Evolutionary conservation across 176 grass and related monocot species (phyloP).

Genomic region (Carex parvula): DNA sequence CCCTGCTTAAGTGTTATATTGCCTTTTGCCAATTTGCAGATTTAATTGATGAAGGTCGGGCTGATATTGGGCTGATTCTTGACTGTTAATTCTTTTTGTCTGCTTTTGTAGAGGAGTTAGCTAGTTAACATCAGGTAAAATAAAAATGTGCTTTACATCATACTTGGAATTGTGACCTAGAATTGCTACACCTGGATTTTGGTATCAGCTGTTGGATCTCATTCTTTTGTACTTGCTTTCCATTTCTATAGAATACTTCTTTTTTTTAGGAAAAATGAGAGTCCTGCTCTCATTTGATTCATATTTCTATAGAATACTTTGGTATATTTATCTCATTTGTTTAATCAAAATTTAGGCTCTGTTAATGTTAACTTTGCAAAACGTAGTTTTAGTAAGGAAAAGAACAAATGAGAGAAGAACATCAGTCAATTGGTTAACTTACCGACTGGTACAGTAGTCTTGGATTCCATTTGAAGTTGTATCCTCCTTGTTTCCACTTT

Average conservation of each 20-base stretch:
- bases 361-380: not conserved
- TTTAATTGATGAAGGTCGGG: constrained; percentile 2
- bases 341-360: not conserved
- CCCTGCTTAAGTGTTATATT: not conserved
- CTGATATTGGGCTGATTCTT: constrained; percentile 10
- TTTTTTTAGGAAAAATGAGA: too few species aligned
- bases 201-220: not conserved
- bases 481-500: not conserved
- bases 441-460: not conserved
- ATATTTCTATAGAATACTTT: not conserved
- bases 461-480: not conserved
- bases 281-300: too few species aligned
- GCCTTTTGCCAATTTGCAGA: not conserved
- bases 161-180: not conserved
- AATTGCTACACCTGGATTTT: not conserved
- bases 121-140: constrained; percentile 11
- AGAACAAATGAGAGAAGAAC: not conserved
- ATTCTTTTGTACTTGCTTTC: not conserved
- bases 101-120: not conserved
- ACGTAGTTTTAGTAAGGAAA: not conserved
- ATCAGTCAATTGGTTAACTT: not conserved
- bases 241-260: not conserved
- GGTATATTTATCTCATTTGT: not conserved
- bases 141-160: not conserved
- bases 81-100: not conserved